Evolutionary conservation across 2,329 filamentous ascomycete species (phyloP), one percentile per base, ranked within the genome.

Genomic region (Emmonsiellopsis sp.): DNA sequence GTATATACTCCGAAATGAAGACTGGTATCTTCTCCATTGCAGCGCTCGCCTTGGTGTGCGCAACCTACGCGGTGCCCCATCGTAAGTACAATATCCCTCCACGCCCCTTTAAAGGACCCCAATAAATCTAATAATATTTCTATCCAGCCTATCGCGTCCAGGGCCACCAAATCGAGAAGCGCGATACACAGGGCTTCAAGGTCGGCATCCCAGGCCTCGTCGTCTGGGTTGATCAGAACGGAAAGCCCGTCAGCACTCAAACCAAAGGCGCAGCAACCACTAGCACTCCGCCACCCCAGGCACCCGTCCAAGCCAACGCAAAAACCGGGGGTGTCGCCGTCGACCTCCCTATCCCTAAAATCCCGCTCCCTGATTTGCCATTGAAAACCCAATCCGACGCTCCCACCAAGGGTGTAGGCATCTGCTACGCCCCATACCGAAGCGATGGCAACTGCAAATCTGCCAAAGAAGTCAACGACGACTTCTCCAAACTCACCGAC

Each of bases 401-500:
- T 45, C n/a, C 52, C 50, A n/a, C 53, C 51, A 33, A 47, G 51
- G 37, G 68, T 14, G 69, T 74, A 57, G 81, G 80, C 46, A 75
- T 84, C 51, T 73, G 75, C 6, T 85, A 84, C 67, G 76, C 78
- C 33, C 79, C 81, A 11, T 84, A 83, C 68, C 75, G 74, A 51
- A 65, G 61, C 44, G 75, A 79, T 55, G 74, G 79, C 33, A 70
- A 70, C 53, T 94, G 88, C 78, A 93, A 92, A 68, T 74, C 77
- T 5, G 72, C 77, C 51, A 70, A 73, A 1, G 74, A 88, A 60
- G 77, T 94, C 50, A 74, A 79, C 55, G 65, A 71, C 17, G 88
- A 95, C 62, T 80, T 93, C 60, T 70, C 72, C 13, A 70, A 69
- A 46, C 71, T 83, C 50, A 73, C 82, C 32, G 67, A 70, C 11